Conservation (phyloP, 495 filamentous ascomycete genomes). For the Opeltia flavorubescens region DNA sequence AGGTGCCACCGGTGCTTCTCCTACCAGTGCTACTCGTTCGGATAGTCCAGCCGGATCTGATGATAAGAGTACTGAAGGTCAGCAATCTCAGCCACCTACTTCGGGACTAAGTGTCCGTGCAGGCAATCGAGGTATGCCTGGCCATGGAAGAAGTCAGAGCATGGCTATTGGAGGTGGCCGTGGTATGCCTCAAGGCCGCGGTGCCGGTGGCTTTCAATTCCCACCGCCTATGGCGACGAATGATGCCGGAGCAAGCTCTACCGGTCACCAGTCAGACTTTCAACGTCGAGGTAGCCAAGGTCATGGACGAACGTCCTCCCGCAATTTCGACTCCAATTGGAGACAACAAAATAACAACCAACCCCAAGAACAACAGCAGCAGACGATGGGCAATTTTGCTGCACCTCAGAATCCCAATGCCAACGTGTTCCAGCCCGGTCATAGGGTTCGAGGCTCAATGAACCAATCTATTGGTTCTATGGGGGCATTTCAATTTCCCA, state of each 20-base stretch:
- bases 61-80: slow-evolving; percentile 23
- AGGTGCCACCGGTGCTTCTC: slow-evolving; percentile 38
- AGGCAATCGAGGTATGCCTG: slow-evolving; percentile 34
- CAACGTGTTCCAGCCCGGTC: slow-evolving; percentile 73
- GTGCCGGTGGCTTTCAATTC: slow-evolving; percentile 57
- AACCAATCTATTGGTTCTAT: slow-evolving; percentile 76
- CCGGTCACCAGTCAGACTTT: slow-evolving; percentile 44
- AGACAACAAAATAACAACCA: slow-evolving; percentile 67
- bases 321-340: slow-evolving; percentile 98
- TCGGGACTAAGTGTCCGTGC: slow-evolving; percentile 20
- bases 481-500: slow-evolving; percentile 78
- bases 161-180: slow-evolving; percentile 51
- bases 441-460: slow-evolving; percentile 73
- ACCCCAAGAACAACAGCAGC: slow-evolving; percentile 34
- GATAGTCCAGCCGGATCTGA: slow-evolving; percentile 29
- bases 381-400: slow-evolving; percentile 50
- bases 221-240: slow-evolving; percentile 38
- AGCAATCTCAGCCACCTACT: slow-evolving; percentile 5
- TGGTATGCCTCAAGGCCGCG: slow-evolving; percentile 35
- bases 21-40: slow-evolving; percentile 29
- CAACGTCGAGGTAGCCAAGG: slow-evolving; percentile 56
- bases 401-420: slow-evolving; percentile 41
- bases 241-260: slow-evolving; percentile 37
- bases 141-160: slow-evolving; percentile 53
- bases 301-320: slow-evolving; percentile 66